A percentile compares a stretch with the other conserved stretches of the same genome.
Evolutionary conservation across 805 yeast genomes (phyloP).

Genomic region (Teunomyces atbi): DNA sequence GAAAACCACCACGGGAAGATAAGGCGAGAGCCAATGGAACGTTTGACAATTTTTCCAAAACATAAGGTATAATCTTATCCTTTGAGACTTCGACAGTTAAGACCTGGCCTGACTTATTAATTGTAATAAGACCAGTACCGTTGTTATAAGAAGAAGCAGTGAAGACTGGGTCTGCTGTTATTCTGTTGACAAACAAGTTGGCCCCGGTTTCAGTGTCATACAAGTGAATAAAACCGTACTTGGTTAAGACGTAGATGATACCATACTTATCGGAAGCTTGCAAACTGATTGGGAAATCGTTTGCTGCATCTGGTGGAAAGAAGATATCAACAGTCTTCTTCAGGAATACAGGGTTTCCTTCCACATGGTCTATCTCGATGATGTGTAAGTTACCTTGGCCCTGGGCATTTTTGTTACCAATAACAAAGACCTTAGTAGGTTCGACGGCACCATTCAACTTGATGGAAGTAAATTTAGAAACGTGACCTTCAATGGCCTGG

Average conservation of each 20-base stretch:
- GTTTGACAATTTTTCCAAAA: constrained; percentile 80
- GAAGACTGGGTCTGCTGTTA: constrained; percentile 93
- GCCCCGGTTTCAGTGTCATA: constrained; percentile 92
- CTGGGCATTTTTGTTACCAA: constrained; percentile 83
- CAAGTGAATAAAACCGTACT: constrained; percentile 93
- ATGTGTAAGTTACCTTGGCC: constrained; percentile 76
- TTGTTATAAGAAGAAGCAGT: constrained; percentile 75
- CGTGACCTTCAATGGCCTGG: constrained; percentile 98
- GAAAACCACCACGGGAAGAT: constrained; percentile 93
- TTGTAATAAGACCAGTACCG: constrained; percentile 82
- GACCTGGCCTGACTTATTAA: constrained; percentile 94
- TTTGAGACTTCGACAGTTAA: constrained; percentile 86
- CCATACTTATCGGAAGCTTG: constrained; percentile 86
- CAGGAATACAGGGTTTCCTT: constrained; percentile 75
- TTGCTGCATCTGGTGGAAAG: constrained; percentile 94
- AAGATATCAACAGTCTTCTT: constrained; percentile 91
- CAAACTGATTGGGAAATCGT: constrained; percentile 94
- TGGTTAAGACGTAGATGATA: constrained; percentile 83
- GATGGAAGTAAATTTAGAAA: constrained; percentile 80
- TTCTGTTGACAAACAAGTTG: constrained; percentile 91
- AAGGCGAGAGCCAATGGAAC: constrained; percentile 82
- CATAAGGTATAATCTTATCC: constrained; percentile 83
- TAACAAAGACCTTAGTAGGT: constrained; percentile 85
- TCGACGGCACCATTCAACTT: constrained; percentile 67
- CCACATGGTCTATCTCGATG: constrained; percentile 93